Conservation (phyloP, 768 basidiomycete genomes). For the Boletus subcaerulescens region DNA sequence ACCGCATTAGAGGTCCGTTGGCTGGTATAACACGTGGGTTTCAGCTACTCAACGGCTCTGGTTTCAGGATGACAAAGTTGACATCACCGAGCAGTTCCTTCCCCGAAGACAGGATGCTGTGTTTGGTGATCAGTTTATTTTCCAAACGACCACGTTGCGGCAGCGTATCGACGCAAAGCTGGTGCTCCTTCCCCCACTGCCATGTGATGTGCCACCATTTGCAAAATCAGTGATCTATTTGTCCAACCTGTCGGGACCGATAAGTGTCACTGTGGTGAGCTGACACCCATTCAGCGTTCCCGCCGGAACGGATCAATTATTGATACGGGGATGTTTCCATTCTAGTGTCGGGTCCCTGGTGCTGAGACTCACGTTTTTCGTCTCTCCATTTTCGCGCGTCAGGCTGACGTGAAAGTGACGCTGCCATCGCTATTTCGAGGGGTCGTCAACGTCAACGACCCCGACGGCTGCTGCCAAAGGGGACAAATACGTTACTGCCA, state of each 20-base stretch:
- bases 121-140: conserved; percentile 31
- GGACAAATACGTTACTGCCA: conserved; percentile 19
- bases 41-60: not conserved
- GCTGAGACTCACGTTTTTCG: conserved; percentile 31
- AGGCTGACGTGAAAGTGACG: conserved; percentile 27
- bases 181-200: conserved; percentile 24
- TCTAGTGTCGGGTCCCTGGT: conserved; percentile 24
- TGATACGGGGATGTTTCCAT: conserved; percentile 3
- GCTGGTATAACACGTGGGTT: conserved; percentile 1
- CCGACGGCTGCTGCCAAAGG: conserved; percentile 8
- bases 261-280: conserved; percentile 28
- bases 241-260: conserved; percentile 26
- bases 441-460: conserved; percentile 22
- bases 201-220: conserved; percentile 27
- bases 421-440: conserved; percentile 29
- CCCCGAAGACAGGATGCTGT: conserved; percentile 29
- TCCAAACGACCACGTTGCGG: conserved; percentile 19
- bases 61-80: conserved; percentile 20
- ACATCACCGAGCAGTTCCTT: conserved; percentile 27
- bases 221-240: conserved; percentile 34
- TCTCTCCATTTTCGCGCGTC: conserved; percentile 29
- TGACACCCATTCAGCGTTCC: not conserved
- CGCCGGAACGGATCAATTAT: not conserved
- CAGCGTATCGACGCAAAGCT: conserved; percentile 29
- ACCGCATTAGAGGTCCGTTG: conserved; percentile 19